These are phyloP conservation scores for Backusella macrospora DNA, from an alignment of 192 early-diverging fungal genomes.

Conservation along the genomic window DNA sequence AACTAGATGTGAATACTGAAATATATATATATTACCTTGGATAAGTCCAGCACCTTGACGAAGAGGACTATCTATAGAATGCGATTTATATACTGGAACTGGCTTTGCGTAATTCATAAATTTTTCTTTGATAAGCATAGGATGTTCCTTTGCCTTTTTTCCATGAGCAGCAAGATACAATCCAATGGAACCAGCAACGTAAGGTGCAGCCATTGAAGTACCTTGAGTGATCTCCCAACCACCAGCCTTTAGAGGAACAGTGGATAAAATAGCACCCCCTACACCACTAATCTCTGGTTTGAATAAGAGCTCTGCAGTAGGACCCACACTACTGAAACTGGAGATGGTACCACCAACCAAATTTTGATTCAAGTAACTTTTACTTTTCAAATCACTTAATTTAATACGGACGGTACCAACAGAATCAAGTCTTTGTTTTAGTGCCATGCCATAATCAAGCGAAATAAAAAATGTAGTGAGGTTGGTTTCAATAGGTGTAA, in stretches of 20 bases:
- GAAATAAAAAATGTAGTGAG: constrained; percentile 16
- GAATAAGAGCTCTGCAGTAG: constrained; percentile 62
- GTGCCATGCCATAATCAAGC: constrained; percentile 39
- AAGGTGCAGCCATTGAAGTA: constrained; percentile 65
- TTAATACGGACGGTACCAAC: constrained; percentile 28
- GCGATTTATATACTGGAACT: not conserved
- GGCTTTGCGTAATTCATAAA: constrained; percentile 35
- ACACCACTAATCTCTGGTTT: constrained; percentile 54
- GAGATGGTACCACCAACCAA: constrained; percentile 65
- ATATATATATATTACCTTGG: constrained; percentile 28
- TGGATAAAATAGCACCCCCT: constrained; percentile 54
- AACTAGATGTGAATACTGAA: not conserved
- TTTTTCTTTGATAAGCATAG: constrained; percentile 32
- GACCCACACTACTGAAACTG: constrained; percentile 72
- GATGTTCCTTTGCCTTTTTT: constrained; percentile 25
- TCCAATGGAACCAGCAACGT: constrained; percentile 52
- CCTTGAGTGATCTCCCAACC: constrained; percentile 23
- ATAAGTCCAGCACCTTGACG: constrained; percentile 60
- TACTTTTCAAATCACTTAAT: constrained; percentile 51
- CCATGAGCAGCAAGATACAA: constrained; percentile 42
- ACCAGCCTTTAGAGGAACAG: not conserved
- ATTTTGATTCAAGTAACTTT: constrained; percentile 44
- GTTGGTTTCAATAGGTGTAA: not conserved
- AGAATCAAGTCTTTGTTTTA: constrained; percentile 46
- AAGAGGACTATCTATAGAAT: constrained; percentile 30